Percentiles rank a stretch among this genome's conserved stretches.
These are phyloP conservation scores for Teratosphaeria pseudoeucalypti DNA, from an alignment of 2,329 filamentous ascomycete genomes.

Conservation along the genomic window DNA sequence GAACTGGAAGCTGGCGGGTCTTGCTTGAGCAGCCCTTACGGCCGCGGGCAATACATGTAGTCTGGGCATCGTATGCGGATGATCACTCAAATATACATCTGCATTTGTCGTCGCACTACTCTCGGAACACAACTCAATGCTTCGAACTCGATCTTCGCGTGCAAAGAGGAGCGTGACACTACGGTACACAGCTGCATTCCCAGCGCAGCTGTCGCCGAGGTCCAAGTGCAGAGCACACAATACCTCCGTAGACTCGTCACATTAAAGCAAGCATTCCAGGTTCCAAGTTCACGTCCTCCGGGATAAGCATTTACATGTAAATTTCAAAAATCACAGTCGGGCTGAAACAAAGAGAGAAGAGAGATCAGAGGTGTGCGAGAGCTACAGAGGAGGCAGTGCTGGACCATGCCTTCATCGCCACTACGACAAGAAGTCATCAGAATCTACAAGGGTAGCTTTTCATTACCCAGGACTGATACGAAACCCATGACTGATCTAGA, in stretches of 20 bases:
- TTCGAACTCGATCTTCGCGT: not conserved
- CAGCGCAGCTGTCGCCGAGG: not conserved
- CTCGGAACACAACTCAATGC: not conserved
- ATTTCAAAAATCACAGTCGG: not conserved
- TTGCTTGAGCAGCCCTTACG: not conserved
- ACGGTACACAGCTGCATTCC: not conserved
- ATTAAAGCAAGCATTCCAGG: not conserved
- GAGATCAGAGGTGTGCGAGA: not conserved
- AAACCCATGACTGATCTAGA: not conserved
- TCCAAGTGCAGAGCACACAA: not conserved
- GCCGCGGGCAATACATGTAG: not conserved
- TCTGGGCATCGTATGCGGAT: not conserved
- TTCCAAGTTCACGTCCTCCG: too few species aligned
- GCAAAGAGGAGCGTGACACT: not conserved
- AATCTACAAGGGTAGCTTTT: constrained; percentile 68
- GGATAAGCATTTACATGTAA: not conserved
- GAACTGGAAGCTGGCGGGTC: not conserved
- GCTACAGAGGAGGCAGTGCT: not conserved
- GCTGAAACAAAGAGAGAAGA: not conserved
- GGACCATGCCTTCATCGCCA: constrained; percentile 25
- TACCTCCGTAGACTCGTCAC: not conserved
- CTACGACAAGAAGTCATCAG: constrained; percentile 70
- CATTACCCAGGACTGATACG: not conserved
- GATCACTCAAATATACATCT: not conserved
- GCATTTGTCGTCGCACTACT: not conserved